Percentiles rank a stretch among this genome's conserved stretches.
Evolutionary conservation across 805 yeast genomes (phyloP).

Genomic region (Ogataea allantospora): DNA sequence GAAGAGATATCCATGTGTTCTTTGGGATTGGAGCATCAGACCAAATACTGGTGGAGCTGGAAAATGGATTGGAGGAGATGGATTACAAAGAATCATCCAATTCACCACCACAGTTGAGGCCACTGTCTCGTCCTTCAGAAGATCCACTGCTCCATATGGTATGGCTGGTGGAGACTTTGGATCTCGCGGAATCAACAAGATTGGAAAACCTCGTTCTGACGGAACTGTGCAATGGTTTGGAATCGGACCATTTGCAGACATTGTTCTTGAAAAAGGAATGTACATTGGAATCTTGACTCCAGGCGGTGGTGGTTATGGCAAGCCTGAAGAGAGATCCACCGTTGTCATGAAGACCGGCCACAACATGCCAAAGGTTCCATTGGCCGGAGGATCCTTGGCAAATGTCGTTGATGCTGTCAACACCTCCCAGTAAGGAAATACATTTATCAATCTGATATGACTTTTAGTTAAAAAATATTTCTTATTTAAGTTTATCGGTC

Average conservation of each 20-base stretch:
- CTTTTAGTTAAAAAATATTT: no score
- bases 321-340: constrained; percentile 4
- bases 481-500: neutral
- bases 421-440: constrained; percentile 11
- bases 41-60: constrained; percentile 51
- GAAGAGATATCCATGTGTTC: constrained; percentile 49
- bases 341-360: constrained; percentile 8
- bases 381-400: constrained; percentile 25
- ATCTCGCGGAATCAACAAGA: constrained; percentile 40
- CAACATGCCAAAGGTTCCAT: constrained; percentile 11
- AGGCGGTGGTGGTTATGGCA: constrained; percentile 13
- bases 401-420: constrained; percentile 24
- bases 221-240: constrained; percentile 12
- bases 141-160: constrained; percentile 55
- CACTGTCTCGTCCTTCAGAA: constrained; percentile 49
- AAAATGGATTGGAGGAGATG: constrained; percentile 50
- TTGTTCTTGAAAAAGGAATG: constrained; percentile 8
- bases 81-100: constrained; percentile 49
- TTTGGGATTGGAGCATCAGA: constrained; percentile 46
- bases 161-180: constrained; percentile 54
- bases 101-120: constrained; percentile 42
- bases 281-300: constrained; percentile 8
- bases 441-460: neutral
- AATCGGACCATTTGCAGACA: constrained; percentile 10
- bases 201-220: constrained; percentile 11